Percentiles rank a stretch among this genome's conserved stretches.
These are phyloP conservation scores for Penicillium riverlandense DNA, from an alignment of 495 filamentous ascomycete species.

Conservation along the genomic window DNA sequence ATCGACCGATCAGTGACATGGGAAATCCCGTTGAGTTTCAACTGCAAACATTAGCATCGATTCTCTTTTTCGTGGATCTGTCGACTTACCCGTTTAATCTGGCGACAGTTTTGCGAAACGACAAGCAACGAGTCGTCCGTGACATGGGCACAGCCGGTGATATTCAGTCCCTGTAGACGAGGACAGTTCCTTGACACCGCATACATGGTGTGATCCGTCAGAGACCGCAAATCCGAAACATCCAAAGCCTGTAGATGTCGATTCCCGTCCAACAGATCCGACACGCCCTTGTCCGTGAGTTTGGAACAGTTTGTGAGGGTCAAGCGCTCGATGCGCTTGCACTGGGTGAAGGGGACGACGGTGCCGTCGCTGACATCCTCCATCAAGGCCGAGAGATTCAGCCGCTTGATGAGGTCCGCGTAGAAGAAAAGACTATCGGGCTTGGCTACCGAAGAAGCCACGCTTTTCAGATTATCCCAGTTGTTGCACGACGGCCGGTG, in stretches of 20 bases:
- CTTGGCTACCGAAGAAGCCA: slow-evolving; percentile 67
- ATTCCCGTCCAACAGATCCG: slow-evolving; percentile 71
- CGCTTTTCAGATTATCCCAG: slow-evolving; percentile 69
- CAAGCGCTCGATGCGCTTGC: slow-evolving; percentile 87
- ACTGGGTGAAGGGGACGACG: slow-evolving; percentile 69
- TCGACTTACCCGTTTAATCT: slow-evolving; percentile 72
- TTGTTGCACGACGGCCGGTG: slow-evolving; percentile 84
- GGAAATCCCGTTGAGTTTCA: slow-evolving; percentile 87
- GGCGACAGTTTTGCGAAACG: slow-evolving; percentile 77
- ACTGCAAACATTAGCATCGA: slow-evolving; percentile 33
- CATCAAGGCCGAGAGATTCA: slow-evolving; percentile 79
- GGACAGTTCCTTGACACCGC: slow-evolving; percentile 75
- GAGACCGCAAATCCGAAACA: slow-evolving; percentile 68
- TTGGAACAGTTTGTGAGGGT: slow-evolving; percentile 86
- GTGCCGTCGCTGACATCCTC: slow-evolving; percentile 82
- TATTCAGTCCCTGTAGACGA: slow-evolving; percentile 86
- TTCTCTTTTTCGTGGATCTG: not conserved
- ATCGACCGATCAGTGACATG: slow-evolving; percentile 75
- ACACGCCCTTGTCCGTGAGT: slow-evolving; percentile 77
- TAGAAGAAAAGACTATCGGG: slow-evolving; percentile 74
- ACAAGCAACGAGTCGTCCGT: slow-evolving; percentile 77
- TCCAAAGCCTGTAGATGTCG: slow-evolving; percentile 82
- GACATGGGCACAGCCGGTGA: slow-evolving; percentile 77
- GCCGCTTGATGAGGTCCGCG: slow-evolving; percentile 74
- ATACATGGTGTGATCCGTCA: slow-evolving; percentile 77